A percentile compares a stretch with the other conserved stretches of the same genome.
phyloP scores from a whole-genome alignment of 371 early-diverging fungal species.

The Saksenaea oblongispora region DNA sequence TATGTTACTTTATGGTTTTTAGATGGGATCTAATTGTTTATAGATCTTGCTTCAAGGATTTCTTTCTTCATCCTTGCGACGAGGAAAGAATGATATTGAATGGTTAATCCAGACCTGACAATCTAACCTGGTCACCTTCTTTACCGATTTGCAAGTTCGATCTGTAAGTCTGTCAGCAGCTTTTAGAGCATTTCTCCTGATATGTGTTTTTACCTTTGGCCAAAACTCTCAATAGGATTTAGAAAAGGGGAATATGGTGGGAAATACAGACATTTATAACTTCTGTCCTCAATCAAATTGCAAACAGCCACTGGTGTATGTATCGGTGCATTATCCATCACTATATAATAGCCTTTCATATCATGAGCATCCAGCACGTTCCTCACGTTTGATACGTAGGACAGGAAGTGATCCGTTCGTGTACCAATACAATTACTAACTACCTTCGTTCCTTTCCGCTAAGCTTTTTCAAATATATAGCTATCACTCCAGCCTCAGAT shows the following conservation, averaged over 20 bases:
- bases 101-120: slow-evolving; percentile 9
- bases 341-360: too few species aligned
- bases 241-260: too few species aligned
- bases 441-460: too few species aligned
- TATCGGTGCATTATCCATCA: neutral
- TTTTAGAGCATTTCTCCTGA: slow-evolving; percentile 5
- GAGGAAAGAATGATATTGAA: slow-evolving; percentile 4
- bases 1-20: too few species aligned
- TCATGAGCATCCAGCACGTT: too few species aligned
- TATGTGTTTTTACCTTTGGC: neutral
- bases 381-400: too few species aligned
- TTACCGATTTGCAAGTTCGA: neutral
- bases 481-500: neutral
- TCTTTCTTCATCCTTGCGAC: neutral
- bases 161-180: neutral
- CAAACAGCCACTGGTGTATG: neutral
- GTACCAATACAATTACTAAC: too few species aligned
- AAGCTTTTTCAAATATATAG: slow-evolving; percentile 7
- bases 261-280: neutral
- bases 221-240: slow-evolving; percentile 1
- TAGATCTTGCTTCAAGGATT: neutral
- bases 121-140: slow-evolving; percentile 6
- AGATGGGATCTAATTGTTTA: too few species aligned
- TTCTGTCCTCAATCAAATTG: too few species aligned
- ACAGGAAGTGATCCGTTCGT: too few species aligned